Conservation (phyloP, 208 protist genomes). For the Trypanosoma boissoni region DNA sequence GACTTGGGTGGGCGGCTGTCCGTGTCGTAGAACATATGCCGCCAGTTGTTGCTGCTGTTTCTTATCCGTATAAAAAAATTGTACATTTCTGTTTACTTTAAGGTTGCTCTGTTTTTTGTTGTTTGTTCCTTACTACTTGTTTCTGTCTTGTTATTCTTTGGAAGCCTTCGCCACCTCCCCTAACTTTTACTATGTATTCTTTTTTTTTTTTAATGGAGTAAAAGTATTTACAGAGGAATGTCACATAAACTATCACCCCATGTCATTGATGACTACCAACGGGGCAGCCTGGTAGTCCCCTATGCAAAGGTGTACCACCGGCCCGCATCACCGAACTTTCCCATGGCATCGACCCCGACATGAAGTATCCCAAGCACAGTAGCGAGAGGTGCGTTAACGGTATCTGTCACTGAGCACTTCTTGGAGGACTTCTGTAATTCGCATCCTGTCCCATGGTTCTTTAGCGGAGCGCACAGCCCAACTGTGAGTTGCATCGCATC, state of each 20-base stretch:
- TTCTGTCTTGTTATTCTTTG: too few species aligned
- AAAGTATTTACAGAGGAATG: background rate
- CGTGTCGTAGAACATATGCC: background rate
- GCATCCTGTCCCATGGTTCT: slow-evolving; percentile 40
- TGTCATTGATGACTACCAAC: background rate
- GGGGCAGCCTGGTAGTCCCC: background rate
- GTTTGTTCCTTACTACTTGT: slow-evolving; percentile 5
- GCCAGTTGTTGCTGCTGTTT: slow-evolving; percentile 4
- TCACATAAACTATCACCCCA: background rate
- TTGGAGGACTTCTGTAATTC: slow-evolving; percentile 56
- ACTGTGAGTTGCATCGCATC: slow-evolving; percentile 27
- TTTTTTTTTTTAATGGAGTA: slow-evolving; percentile 16
- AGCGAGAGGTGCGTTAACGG: slow-evolving; percentile 38
- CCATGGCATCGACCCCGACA: slow-evolving; percentile 29
- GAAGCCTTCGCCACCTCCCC: too few species aligned
- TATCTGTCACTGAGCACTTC: slow-evolving; percentile 39
- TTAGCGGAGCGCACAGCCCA: slow-evolving; percentile 35
- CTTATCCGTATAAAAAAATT: background rate
- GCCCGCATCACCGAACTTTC: slow-evolving; percentile 27
- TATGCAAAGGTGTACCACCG: background rate
- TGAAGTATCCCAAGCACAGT: slow-evolving; percentile 23
- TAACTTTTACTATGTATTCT: too few species aligned
- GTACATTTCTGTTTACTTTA: slow-evolving; percentile 15
- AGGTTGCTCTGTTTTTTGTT: slow-evolving; percentile 5
- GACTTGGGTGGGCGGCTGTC: background rate